These are phyloP conservation scores for Casuarina equisetifolia DNA, from an alignment of 306 rosid genomes.

Conservation along the genomic window DNA sequence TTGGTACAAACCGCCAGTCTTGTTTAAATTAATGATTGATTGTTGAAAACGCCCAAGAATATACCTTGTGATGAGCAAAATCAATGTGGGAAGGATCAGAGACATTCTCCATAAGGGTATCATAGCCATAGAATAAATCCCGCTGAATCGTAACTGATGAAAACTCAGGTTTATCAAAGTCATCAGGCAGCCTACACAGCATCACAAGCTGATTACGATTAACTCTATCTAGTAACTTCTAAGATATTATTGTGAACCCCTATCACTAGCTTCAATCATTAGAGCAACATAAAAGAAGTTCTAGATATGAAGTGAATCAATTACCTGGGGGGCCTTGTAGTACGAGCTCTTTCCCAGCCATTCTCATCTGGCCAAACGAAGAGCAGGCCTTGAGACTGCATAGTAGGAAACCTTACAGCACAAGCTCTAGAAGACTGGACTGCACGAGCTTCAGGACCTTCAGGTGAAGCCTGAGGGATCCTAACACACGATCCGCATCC, in stretches of 20 bases:
- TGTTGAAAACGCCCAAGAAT: not conserved
- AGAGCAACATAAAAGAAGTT: constrained; percentile 8
- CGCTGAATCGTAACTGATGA: constrained; percentile 95
- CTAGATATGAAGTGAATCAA: constrained; percentile 20
- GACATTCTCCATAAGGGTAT: constrained; percentile 97
- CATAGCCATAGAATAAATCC: constrained; percentile 96
- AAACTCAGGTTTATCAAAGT: constrained; percentile 76
- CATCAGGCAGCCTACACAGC: constrained; percentile 83
- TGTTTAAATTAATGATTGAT: not conserved
- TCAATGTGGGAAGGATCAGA: constrained; percentile 97
- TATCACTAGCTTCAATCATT: constrained; percentile 23
- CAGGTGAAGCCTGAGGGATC: constrained; percentile 85
- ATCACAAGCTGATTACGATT: constrained; percentile 1
- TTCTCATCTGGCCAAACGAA: constrained; percentile 99
- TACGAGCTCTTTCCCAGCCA: constrained; percentile 90
- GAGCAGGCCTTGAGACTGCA: constrained; percentile 92
- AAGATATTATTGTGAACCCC: constrained; percentile 3
- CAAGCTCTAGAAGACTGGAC: constrained; percentile 76
- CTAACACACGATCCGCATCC: constrained; percentile 80
- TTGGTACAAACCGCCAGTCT: not conserved
- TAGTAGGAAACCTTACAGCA: constrained; percentile 71
- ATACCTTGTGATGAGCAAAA: constrained; percentile 98
- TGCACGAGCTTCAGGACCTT: constrained; percentile 95
- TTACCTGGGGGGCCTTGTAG: constrained; percentile 80
- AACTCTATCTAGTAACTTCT: not conserved